A percentile compares a stretch with the other conserved stretches of the same genome.
Conservation (phyloP, 768 basidiomycete species). For the Suillus americanus region DNA sequence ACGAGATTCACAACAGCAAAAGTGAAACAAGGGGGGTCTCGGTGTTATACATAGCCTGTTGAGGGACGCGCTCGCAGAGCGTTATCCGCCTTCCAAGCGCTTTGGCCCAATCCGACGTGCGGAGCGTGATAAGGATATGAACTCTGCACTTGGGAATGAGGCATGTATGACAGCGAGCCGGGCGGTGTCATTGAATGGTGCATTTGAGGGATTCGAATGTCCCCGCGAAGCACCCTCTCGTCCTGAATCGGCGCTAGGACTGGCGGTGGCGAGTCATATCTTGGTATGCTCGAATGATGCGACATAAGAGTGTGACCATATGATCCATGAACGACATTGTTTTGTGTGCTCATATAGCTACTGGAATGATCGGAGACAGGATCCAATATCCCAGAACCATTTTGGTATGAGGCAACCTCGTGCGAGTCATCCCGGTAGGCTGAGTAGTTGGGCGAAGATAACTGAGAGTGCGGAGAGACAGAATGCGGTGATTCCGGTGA, state of each 20-base stretch:
- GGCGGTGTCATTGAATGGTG: constrained; percentile 31
- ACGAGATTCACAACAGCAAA: constrained; percentile 4
- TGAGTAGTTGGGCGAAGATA: constrained; percentile 38
- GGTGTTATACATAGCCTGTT: constrained; percentile 6
- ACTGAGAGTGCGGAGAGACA: constrained; percentile 35
- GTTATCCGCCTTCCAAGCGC: constrained; percentile 48
- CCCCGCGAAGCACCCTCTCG: constrained; percentile 32
- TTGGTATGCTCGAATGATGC: constrained; percentile 21
- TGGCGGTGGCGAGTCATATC: constrained; percentile 56
- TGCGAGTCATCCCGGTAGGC: constrained; percentile 46
- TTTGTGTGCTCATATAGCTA: constrained; percentile 33
- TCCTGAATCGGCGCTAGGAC: constrained; percentile 56
- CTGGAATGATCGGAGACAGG: constrained; percentile 29
- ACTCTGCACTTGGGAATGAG: constrained; percentile 39
- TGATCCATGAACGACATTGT: constrained; percentile 25
- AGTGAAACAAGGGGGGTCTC: neutral
- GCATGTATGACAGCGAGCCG: constrained; percentile 38
- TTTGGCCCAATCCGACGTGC: constrained; percentile 36
- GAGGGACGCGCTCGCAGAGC: constrained; percentile 37
- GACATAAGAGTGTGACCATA: constrained; percentile 23
- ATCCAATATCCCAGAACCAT: constrained; percentile 29
- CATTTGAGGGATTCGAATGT: constrained; percentile 28
- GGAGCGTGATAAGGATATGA: constrained; percentile 43
- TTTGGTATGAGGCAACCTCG: constrained; percentile 39
- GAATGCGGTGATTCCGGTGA: constrained; percentile 56